These are phyloP conservation scores for Linum lewisii DNA, from an alignment of 345 rosid species.

Conservation along the genomic window DNA sequence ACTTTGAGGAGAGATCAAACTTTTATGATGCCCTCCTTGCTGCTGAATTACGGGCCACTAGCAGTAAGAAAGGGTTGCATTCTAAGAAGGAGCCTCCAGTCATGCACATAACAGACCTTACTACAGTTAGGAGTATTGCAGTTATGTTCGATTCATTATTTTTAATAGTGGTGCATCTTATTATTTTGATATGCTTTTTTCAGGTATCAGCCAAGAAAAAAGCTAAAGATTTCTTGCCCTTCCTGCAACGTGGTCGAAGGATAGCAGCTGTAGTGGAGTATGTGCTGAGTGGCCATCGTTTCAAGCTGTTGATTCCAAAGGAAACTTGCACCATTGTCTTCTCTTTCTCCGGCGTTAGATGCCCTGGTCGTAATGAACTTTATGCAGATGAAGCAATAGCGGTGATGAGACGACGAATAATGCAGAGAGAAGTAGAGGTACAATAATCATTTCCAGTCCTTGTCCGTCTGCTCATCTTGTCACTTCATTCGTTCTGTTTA, in stretches of 20 bases:
- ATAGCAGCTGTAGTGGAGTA: conserved; percentile 85
- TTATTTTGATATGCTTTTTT: conserved; percentile 9
- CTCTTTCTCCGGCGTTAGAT: conserved; percentile 94
- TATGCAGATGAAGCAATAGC: conserved; percentile 92
- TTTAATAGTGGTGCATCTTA: background rate
- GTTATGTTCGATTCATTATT: background rate
- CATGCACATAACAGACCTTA: conserved; percentile 72
- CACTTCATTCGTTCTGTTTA: conserved; percentile 5
- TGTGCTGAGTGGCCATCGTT: conserved; percentile 97
- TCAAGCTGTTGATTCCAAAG: conserved; percentile 83
- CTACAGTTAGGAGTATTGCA: conserved; percentile 43
- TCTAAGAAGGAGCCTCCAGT: conserved; percentile 74
- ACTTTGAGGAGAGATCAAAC: conserved; percentile 95
- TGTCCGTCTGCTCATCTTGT: conserved; percentile 6
- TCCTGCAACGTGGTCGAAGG: conserved; percentile 62
- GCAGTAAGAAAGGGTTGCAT: conserved; percentile 72
- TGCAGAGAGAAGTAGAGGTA: conserved; percentile 99
- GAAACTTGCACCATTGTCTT: conserved; percentile 95
- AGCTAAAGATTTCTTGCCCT: conserved; percentile 85
- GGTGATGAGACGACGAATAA: conserved; percentile 79
- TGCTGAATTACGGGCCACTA: conserved; percentile 78
- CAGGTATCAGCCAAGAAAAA: conserved; percentile 82
- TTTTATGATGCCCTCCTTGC: conserved; percentile 82
- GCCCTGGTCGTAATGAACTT: conserved; percentile 91
- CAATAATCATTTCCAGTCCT: background rate